These are phyloP conservation scores for Mortierella sp. DNA, from an alignment of 371 early-diverging fungal genomes.

Conservation along the genomic window DNA sequence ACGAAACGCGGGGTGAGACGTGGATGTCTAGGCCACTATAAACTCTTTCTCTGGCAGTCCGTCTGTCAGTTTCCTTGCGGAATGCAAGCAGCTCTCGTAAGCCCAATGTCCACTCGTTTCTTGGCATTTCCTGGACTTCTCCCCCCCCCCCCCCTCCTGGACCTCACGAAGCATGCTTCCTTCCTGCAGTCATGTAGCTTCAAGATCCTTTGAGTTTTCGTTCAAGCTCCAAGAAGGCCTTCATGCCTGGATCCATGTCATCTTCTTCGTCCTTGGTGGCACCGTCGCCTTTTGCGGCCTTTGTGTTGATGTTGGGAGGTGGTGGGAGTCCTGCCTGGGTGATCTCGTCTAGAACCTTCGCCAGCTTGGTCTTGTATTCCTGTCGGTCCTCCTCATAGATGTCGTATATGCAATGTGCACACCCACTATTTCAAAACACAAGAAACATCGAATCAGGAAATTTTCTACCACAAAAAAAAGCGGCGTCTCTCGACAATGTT, in stretches of 20 bases:
- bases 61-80: not conserved
- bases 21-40: not conserved
- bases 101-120: not conserved
- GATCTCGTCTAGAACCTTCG: slow-evolving; percentile 31
- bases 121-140: not conserved
- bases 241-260: slow-evolving; percentile 57
- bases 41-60: not conserved
- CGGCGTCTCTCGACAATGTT: too few relatives aligned
- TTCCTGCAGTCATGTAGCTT: not conserved
- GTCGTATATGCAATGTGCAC: slow-evolving; percentile 53
- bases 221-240: slow-evolving; percentile 52
- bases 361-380: slow-evolving; percentile 34
- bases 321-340: slow-evolving; percentile 48
- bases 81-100: not conserved
- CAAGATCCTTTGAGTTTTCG: slow-evolving; percentile 45
- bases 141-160: too few relatives aligned
- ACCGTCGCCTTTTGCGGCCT: not conserved
- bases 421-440: slow-evolving; percentile 35
- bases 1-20: not conserved
- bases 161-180: not conserved
- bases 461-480: not conserved
- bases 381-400: slow-evolving; percentile 56
- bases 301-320: slow-evolving; percentile 19
- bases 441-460: not conserved
- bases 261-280: slow-evolving; percentile 25